Conservation (phyloP, 352 stramenopile genomes). For the Globisporangium splendens region DNA sequence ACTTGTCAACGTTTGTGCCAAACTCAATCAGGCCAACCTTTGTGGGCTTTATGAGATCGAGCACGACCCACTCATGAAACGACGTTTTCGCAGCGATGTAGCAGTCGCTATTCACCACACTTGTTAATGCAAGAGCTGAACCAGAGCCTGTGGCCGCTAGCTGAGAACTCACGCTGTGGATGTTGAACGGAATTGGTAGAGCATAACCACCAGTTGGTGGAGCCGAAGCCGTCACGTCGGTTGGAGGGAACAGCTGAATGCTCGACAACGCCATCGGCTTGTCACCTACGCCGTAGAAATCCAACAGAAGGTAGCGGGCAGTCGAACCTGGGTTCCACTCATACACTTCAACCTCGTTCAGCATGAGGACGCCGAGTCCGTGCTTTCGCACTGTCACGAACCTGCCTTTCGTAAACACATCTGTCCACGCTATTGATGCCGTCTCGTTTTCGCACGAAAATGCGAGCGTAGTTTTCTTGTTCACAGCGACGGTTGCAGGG, state of each 20-base stretch:
- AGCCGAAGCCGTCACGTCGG: conserved; percentile 15
- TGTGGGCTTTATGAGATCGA: conserved; percentile 41
- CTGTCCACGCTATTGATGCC: conserved; percentile 28
- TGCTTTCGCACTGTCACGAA: conserved; percentile 49
- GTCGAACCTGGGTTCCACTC: conserved; percentile 55
- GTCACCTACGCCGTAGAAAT: conserved; percentile 36
- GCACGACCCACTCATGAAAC: conserved; percentile 66
- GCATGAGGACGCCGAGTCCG: conserved; percentile 40
- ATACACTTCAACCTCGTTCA: conserved; percentile 64
- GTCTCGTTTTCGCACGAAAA: conserved; percentile 51
- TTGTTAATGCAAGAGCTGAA: conserved; percentile 31
- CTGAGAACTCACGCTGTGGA: conserved; percentile 70
- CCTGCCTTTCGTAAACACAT: conserved; percentile 35
- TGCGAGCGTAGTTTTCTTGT: conserved; percentile 21
- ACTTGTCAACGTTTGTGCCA: conserved; percentile 32
- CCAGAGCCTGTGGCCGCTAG: conserved; percentile 24
- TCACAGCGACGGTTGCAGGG: conserved; percentile 11
- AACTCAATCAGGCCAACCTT: conserved; percentile 54
- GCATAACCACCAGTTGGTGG: conserved; percentile 15
- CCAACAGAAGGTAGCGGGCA: conserved; percentile 43
- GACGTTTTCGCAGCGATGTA: conserved; percentile 38
- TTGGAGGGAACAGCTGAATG: conserved; percentile 46
- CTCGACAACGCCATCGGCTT: conserved; percentile 38
- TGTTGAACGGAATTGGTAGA: conserved; percentile 41
- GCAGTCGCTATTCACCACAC: conserved; percentile 22